Conservation (phyloP, 345 rosid genomes). For the Schrenkiella parvula region DNA sequence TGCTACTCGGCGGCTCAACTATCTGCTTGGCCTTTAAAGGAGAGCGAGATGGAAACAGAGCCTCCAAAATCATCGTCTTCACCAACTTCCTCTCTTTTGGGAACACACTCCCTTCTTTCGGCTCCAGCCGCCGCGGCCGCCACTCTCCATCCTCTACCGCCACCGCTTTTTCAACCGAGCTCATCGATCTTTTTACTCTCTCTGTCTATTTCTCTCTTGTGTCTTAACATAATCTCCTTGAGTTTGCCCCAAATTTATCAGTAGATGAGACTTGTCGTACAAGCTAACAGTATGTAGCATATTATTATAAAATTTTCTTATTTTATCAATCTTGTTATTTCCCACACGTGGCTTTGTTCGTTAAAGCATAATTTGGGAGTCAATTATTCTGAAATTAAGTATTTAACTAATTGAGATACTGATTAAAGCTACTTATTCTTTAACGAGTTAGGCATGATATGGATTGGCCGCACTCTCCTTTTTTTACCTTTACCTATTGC, state of each 20-base stretch:
- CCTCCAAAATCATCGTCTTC: conserved; percentile 39
- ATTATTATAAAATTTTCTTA: neutral
- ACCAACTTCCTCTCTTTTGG: conserved; percentile 39
- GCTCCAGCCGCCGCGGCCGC: neutral
- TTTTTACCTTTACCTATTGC: conserved; percentile 13
- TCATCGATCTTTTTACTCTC: conserved; percentile 5
- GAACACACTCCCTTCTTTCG: conserved; percentile 38
- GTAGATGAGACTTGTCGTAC: neutral
- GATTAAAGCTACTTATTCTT: neutral
- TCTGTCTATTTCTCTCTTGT: neutral
- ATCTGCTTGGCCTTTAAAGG: neutral
- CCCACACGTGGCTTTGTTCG: neutral
- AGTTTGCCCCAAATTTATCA: conserved; percentile 2
- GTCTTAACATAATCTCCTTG: neutral
- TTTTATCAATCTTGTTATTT: neutral
- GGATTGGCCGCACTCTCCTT: neutral
- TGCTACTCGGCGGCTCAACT: neutral
- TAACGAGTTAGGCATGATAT: neutral
- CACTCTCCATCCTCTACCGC: conserved; percentile 14
- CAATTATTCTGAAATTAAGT: conserved; percentile 7
- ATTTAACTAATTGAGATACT: conserved; percentile 15
- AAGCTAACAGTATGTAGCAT: neutral
- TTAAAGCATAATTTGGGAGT: neutral
- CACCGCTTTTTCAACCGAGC: neutral
- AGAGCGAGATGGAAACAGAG: conserved; percentile 3